These are phyloP conservation scores for Saccharomyces hybrid DNA, from an alignment of 1,139 yeast genomes.

Conservation along the genomic window DNA sequence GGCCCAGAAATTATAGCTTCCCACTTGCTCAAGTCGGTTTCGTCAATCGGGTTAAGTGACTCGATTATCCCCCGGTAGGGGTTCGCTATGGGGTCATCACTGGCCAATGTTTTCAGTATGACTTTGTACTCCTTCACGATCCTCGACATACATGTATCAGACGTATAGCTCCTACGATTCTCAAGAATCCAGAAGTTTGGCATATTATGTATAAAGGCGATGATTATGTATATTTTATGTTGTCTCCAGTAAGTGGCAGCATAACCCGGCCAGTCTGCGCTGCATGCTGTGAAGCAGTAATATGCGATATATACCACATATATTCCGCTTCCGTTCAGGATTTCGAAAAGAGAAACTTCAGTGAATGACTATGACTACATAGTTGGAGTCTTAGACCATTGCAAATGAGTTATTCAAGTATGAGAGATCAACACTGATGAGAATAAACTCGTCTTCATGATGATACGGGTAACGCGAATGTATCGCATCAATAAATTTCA, in stretches of 20 bases:
- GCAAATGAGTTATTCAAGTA: background rate
- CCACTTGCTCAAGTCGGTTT: conserved; percentile 48
- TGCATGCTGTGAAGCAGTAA: background rate
- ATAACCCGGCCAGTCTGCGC: background rate
- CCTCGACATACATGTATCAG: conserved; percentile 12
- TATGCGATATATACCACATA: background rate
- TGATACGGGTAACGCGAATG: background rate
- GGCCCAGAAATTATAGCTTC: conserved; percentile 54
- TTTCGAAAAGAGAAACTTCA: background rate
- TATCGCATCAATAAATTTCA: background rate
- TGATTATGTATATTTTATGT: background rate
- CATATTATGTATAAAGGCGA: background rate
- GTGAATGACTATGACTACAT: background rate
- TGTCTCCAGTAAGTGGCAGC: background rate
- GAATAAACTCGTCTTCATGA: background rate
- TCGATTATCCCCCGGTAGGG: conserved; percentile 34
- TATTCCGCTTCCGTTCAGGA: background rate
- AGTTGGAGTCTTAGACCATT: background rate
- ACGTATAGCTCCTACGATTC: too few species aligned
- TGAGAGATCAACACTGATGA: background rate
- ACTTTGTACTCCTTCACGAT: conserved; percentile 38
- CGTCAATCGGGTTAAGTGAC: conserved; percentile 39
- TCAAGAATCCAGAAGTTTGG: background rate
- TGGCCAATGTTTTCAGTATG: conserved; percentile 32
- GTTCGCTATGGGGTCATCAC: conserved; percentile 21